Base-by-base conservation (phyloP, 1,284 basidiomycete species). In the Puccinia novopanici region DNA sequence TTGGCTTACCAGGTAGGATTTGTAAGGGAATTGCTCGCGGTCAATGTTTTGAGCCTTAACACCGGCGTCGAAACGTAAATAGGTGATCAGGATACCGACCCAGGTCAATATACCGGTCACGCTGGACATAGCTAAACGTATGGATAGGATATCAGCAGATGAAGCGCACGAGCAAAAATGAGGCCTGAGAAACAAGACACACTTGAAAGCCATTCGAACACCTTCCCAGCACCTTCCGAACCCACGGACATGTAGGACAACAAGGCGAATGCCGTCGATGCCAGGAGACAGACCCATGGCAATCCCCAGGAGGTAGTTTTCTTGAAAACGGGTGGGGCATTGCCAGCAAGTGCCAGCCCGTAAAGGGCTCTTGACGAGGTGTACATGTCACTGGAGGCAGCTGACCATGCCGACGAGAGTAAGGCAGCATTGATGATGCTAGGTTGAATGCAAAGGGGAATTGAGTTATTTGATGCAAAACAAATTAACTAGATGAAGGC, bases 321-420 rank as follows among this genome's bases (percentile, higher is more conserved):
- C 54, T 88, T 82, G 87, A 97, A 95, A 71, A 94, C 86, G 54
- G 84, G 88, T 0, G 94, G 94, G 0, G 93, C 93, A 83, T 93
- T 92, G 0, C 92, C 91, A 24, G 90, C 88, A 9, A 89, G 85
- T n/a, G 94, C 90, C 79, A 97, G 88, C 57, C 92, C 91, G 85
- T 95, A 92, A 63, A 89, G 85, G 34, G 88, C 88, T 75, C 89
- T 86, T 45, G 87, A 88, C 70, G 91, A 90, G 0, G 91, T 91
- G 86, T 93, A 96, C 76, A 95, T 85, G 84, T 94, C 91, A 83
- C 91, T 92, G 45, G 91, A 92, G 3, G 92, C 93, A 9, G 94
- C 93, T 8, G 92, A 94, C 89, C 92, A 93, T 0, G 94, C 94
- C 0, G 92, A 92, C 40, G 91, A 92, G 77, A 96, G 87, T 42